Percentiles rank a stretch among this genome's conserved stretches.
Evolutionary conservation across 208 protist genomes (phyloP).

Genomic region (Giardia muris): DNA sequence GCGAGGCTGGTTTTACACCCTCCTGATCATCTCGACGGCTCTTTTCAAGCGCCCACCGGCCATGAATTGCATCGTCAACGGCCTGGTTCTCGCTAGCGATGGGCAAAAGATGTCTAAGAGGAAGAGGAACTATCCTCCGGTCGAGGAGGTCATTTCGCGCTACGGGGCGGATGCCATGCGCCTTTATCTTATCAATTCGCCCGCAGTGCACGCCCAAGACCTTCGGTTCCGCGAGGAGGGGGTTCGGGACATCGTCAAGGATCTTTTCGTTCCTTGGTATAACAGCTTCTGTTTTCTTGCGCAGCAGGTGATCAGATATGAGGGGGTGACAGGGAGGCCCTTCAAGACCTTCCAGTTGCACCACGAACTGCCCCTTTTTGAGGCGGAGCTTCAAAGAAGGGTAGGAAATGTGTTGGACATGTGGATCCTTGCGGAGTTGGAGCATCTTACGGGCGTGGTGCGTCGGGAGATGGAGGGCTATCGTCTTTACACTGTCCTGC

Average conservation of each 20-base stretch:
- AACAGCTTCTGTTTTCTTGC: slow-evolving; percentile 93
- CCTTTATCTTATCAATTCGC: slow-evolving; percentile 97
- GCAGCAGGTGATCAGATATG: slow-evolving; percentile 64
- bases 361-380: slow-evolving; percentile 28
- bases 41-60: slow-evolving; percentile 88
- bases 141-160: slow-evolving; percentile 68
- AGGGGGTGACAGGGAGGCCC: slow-evolving; percentile 28
- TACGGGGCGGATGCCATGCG: slow-evolving; percentile 90
- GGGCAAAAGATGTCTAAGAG: slow-evolving; percentile 99
- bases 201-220: slow-evolving; percentile 85
- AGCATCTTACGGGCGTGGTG: slow-evolving; percentile 76
- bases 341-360: background rate
- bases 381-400: background rate
- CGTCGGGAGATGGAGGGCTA: slow-evolving; percentile 79
- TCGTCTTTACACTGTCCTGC: slow-evolving; percentile 92
- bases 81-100: slow-evolving; percentile 85
- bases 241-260: slow-evolving; percentile 80
- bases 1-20: slow-evolving; percentile 89
- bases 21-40: slow-evolving; percentile 88
- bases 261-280: slow-evolving; percentile 92
- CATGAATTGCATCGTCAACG: slow-evolving; percentile 97
- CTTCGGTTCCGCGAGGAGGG: slow-evolving; percentile 72
- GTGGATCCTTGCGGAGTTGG: slow-evolving; percentile 83
- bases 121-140: slow-evolving; percentile 97
- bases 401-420: slow-evolving; percentile 25